Base-by-base conservation (phyloP, 768 basidiomycete genomes). In the Boletus sensibilis region DNA sequence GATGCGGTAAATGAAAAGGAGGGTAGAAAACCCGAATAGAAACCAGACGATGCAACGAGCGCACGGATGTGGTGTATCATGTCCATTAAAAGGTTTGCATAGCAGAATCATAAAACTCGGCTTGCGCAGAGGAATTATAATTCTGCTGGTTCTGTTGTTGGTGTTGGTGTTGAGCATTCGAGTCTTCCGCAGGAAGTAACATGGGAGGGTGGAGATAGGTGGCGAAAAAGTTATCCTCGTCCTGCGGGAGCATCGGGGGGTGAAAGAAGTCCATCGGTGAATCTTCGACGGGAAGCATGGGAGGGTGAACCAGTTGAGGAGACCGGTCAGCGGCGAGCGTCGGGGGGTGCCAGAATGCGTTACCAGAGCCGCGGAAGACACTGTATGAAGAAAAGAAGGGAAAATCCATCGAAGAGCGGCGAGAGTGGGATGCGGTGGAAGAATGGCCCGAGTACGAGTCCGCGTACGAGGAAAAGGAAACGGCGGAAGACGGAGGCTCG, bases 331-430 rank as follows among this genome's bases (percentile, higher is more conserved):
- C 81, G 5, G 82, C 75, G 61, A 87, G 78, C 80, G 87, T 86
- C 11, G 88, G 86, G 3, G 89, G 88, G 70, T 92, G 90, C 88
- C 88, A 90, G 64, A 88, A 86, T 9, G 86, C 59, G 31, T 72
- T 81, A 0, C 79, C 80, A 6, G 80, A 81, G 6, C 82, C 83
- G 16, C 84, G 75, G 29, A 85, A 72, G 5, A 80, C 77, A n/a
- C 78, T 79, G 39, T 81, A 77, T 8, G 76, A 73, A 18, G 83
- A 75, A 64, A 80, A 86, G 16, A 84, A 90, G 0, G 86, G 83
- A 48, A 76, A 79, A 27, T 90, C 87, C 74, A 87, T 82, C 16
- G 87, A 86, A 0, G 80, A 79, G 3, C 80, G 78, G 43, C 83
- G 82, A 2, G 86, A 87, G 54, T 82, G 82, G 1, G 79, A 81